phyloP scores from a whole-genome alignment of 305 asterid species.

The Solanum hybrid region DNA sequence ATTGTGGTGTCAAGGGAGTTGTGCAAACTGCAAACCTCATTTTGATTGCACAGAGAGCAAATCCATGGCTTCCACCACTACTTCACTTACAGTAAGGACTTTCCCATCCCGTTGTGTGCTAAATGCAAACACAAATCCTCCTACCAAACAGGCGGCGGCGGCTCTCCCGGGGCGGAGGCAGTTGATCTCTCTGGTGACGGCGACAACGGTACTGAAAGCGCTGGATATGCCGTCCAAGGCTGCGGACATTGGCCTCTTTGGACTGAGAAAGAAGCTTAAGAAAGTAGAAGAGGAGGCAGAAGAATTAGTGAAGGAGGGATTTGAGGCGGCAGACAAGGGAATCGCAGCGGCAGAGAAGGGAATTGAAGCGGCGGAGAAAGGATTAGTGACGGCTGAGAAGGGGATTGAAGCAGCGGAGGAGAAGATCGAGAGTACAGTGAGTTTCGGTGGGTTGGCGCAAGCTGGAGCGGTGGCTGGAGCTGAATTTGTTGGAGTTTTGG shows the following conservation, averaged over 20 bases:
- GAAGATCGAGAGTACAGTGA: constrained; percentile 36
- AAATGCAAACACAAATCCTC: constrained; percentile 17
- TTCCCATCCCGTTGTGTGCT: constrained; percentile 18
- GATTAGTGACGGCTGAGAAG: constrained; percentile 41
- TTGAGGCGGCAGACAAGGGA: constrained; percentile 70
- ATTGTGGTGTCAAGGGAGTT: neutral
- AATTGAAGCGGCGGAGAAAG: constrained; percentile 44
- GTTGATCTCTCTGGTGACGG: constrained; percentile 46
- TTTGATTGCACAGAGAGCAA: constrained; percentile 1
- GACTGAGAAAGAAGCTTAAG: constrained; percentile 49
- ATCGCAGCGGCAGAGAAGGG: constrained; percentile 46
- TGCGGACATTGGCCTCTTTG: constrained; percentile 68
- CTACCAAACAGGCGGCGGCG: constrained; percentile 13
- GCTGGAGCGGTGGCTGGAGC: constrained; percentile 72
- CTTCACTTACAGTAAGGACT: constrained; percentile 30
- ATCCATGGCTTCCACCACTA: constrained; percentile 47
- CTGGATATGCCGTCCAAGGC: constrained; percentile 56
- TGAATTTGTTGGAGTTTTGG: constrained; percentile 47
- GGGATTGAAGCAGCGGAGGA: constrained; percentile 42
- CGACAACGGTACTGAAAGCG: constrained; percentile 46
- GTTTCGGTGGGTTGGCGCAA: constrained; percentile 63
- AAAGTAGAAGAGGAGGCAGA: constrained; percentile 76
- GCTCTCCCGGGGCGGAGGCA: constrained; percentile 55
- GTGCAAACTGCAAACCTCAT: constrained; percentile 13
- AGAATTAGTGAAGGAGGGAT: constrained; percentile 66